A percentile compares a stretch with the other conserved stretches of the same genome.
Evolutionary conservation across 2,329 filamentous ascomycete species (phyloP).

Genomic region (Colletotrichum scovillei): DNA sequence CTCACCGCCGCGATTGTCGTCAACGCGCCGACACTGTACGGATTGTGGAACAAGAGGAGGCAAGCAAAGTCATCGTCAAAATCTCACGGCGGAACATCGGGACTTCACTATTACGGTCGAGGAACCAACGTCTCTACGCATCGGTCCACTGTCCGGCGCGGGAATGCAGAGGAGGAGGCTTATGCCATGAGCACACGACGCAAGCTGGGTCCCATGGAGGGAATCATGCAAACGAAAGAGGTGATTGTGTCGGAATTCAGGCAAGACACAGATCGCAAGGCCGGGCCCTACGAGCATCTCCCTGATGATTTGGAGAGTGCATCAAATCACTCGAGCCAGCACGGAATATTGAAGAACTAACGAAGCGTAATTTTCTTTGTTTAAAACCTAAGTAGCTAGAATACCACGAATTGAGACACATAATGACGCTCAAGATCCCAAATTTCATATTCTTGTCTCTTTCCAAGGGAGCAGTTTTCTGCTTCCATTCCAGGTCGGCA

Average conservation of each 20-base stretch:
- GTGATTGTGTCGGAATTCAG: constrained; percentile 31
- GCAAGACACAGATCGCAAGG: constrained; percentile 22
- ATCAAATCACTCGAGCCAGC: constrained; percentile 19
- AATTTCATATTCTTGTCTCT: too few relatives aligned
- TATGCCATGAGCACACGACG: constrained; percentile 21
- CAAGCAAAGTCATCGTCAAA: constrained; percentile 38
- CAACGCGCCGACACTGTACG: constrained; percentile 51
- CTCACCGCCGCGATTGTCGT: constrained; percentile 43
- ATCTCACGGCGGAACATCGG: constrained; percentile 27
- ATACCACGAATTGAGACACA: not conserved
- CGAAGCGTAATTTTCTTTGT: not conserved
- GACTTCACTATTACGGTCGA: constrained; percentile 25
- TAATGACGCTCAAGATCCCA: not conserved
- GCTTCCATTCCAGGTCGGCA: not conserved
- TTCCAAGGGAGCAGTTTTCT: not conserved
- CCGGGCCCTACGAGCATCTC: constrained; percentile 23
- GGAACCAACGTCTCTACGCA: constrained; percentile 26
- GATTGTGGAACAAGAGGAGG: constrained; percentile 44
- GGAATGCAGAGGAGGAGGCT: not conserved
- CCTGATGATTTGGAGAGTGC: constrained; percentile 28
- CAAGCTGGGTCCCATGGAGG: constrained; percentile 25
- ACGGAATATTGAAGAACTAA: constrained; percentile 25
- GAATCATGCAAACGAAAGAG: constrained; percentile 34
- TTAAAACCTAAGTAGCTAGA: not conserved
- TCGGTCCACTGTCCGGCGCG: constrained; percentile 13